Evolutionary conservation across 805 yeast genomes (phyloP).

Genomic region (Yarrowia deformans): DNA sequence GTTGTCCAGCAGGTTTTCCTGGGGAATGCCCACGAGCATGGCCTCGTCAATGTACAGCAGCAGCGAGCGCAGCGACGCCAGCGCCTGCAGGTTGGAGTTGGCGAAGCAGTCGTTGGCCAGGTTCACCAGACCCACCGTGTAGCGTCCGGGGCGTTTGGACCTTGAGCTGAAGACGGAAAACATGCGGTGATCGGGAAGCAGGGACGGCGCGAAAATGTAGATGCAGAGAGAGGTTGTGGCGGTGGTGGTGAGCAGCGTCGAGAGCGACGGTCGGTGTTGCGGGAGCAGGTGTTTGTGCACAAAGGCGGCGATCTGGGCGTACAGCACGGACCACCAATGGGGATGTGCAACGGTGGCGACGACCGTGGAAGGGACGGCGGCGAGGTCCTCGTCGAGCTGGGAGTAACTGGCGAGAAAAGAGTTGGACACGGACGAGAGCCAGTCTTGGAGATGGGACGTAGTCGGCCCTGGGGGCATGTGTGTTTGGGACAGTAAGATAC

Average conservation of each 20-base stretch:
- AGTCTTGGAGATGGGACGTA: constrained; percentile 11
- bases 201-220: constrained; percentile 40
- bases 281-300: background rate
- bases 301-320: background rate
- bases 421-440: constrained; percentile 29
- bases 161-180: constrained; percentile 40
- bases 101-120: constrained; percentile 91
- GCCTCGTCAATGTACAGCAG: constrained; percentile 44
- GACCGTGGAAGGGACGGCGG: background rate
- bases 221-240: constrained; percentile 27
- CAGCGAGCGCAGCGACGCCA: constrained; percentile 47
- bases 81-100: constrained; percentile 80
- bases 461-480: constrained; percentile 27
- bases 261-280: background rate
- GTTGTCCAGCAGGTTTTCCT: constrained; percentile 29
- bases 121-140: constrained; percentile 84
- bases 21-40: constrained; percentile 23
- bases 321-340: constrained; percentile 1
- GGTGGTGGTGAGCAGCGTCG: background rate
- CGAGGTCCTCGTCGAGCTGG: constrained; percentile 15
- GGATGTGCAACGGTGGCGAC: constrained; percentile 6
- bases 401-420: constrained; percentile 38
- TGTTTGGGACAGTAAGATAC: background rate
- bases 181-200: constrained; percentile 38
- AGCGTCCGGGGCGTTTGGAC: constrained; percentile 51